Evolutionary conservation across 106 monocot genomes (phyloP).

Genomic region (Chionographis japonica): DNA sequence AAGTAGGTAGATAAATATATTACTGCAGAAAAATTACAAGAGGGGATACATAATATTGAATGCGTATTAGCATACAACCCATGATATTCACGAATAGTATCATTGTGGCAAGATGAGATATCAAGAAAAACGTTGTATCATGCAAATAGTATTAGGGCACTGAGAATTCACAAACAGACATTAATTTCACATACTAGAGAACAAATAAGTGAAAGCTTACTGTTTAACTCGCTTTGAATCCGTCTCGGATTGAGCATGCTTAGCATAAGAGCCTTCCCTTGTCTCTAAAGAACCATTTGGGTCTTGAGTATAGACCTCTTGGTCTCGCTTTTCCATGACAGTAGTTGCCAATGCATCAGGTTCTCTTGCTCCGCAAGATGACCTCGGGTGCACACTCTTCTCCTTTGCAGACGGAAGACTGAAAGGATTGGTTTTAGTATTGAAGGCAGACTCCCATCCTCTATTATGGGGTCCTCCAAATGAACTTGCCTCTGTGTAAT

Average conservation of each 20-base stretch:
- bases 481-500: constrained; percentile 19
- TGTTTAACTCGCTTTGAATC: constrained; percentile 78
- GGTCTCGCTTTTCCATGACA: constrained; percentile 21
- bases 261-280: constrained; percentile 26
- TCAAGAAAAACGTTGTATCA: no score
- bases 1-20: no score
- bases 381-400: constrained; percentile 16
- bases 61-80: no score
- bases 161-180: not conserved
- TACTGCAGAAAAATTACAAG: no score
- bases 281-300: constrained; percentile 21
- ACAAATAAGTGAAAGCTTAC: constrained; percentile 26
- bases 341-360: constrained; percentile 11
- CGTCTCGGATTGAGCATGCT: constrained; percentile 35
- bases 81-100: no score
- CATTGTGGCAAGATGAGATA: no score
- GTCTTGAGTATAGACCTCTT: constrained; percentile 27
- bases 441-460: constrained; percentile 32
- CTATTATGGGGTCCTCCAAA: constrained; percentile 29
- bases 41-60: no score
- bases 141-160: no score
- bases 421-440: constrained; percentile 15
- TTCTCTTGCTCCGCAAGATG: constrained; percentile 20
- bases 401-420: constrained; percentile 21
- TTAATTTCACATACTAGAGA: not conserved